Evolutionary conservation across 805 yeast species (phyloP), one percentile per base, ranked within the genome.

Genomic region (Candida krabiensis): DNA sequence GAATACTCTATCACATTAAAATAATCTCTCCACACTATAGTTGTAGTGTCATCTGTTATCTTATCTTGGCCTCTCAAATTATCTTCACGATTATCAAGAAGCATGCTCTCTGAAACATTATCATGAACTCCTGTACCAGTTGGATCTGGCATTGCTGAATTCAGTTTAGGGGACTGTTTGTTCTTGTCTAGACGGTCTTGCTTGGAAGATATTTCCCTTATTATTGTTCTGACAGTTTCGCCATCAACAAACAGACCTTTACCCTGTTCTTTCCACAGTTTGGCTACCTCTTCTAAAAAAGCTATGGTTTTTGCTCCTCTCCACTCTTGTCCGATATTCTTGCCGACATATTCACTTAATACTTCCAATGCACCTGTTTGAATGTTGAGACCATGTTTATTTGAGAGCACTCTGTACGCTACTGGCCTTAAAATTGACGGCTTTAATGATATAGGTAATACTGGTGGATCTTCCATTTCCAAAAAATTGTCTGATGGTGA

Each of bases 361-460:
- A 75, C 73, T 30, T 71, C 75, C 12, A 93, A 67, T 0, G 96
- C 98, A 46, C 85, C 82, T 0, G 96, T 81, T 53, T 91, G 88
- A 46, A 93, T 76, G 59, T 89, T 89, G 19, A 93, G 73, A 0
- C 97, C 96, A 58, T 88, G 91, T 56, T 91, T 93, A 62, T 89
- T 91, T 4, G 98, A 86, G 7, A 93, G 62, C 2, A 91, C 77
- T 28, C 99, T 70, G 60, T 90, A 93, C 0, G 97, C 97, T 33
- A 91, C 66, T 1, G 99, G 99, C 30, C 99, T 75, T 30, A 93
- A 67, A 53, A 86, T 86, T 0, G 91, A 77, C 0, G 96, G 87
- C 37, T 80, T 85, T 2, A 91, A 76, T 40, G 74, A 73, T 2
- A 87, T 80, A 0, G 97, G 97, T 9, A 90, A 71, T 14, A 73